Percentiles rank a stretch among this genome's conserved stretches.
These are phyloP conservation scores for Vaccinium myrtillus DNA, from an alignment of 148 eudicot species.

Conservation along the genomic window DNA sequence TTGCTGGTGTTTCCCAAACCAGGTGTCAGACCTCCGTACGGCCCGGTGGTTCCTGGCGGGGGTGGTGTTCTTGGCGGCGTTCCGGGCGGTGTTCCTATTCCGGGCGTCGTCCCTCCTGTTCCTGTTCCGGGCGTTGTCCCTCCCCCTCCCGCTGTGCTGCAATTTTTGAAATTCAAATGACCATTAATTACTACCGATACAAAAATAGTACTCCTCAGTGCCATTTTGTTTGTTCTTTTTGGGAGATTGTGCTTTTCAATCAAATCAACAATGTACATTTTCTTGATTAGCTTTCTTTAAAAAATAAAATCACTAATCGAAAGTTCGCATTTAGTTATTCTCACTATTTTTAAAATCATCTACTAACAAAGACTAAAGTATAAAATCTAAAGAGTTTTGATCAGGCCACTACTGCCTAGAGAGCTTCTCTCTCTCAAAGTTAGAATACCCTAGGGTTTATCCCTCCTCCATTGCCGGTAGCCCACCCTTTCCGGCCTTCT, in stretches of 20 bases:
- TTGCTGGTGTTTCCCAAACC: conserved; percentile 9
- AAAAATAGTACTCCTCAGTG: background rate
- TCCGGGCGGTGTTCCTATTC: conserved; percentile 10
- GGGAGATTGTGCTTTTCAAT: background rate
- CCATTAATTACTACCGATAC: background rate
- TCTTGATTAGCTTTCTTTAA: background rate
- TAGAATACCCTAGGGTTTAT: no score
- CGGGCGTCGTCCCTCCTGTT: background rate
- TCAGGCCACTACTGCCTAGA: no score
- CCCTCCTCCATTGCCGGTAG: no score
- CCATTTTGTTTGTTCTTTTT: background rate
- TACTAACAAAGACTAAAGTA: no score
- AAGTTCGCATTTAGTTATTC: background rate
- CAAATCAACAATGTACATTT: background rate
- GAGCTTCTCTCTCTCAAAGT: no score
- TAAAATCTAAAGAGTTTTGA: no score
- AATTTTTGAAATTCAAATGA: background rate
- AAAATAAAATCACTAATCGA: no score
- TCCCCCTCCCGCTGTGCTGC: conserved; percentile 13
- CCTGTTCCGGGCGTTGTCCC: background rate
- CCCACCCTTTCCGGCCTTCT: no score
- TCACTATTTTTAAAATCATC: background rate
- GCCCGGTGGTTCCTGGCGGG: conserved; percentile 20
- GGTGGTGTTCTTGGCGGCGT: conserved; percentile 2
- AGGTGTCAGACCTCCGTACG: conserved; percentile 9